These are phyloP conservation scores for Antitrichia curtipendula DNA, from an alignment of 225 moss, liverwort and hornwort species.

Conservation along the genomic window DNA sequence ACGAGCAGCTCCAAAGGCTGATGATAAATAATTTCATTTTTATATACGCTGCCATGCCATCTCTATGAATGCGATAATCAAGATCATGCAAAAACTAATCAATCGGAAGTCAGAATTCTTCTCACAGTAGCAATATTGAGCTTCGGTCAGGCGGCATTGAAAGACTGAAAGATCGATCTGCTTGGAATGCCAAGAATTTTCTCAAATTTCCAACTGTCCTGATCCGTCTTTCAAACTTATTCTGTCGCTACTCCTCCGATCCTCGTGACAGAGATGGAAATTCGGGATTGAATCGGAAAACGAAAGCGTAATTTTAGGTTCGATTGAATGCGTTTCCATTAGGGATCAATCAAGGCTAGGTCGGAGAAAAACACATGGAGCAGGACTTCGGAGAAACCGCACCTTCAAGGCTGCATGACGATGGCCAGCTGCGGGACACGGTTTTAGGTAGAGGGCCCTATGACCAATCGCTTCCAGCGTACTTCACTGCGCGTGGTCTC, in stretches of 20 bases:
- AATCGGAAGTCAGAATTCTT: background rate
- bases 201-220: background rate
- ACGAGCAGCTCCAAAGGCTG: background rate
- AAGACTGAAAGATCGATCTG: background rate
- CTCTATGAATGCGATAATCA: background rate
- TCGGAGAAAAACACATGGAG: background rate
- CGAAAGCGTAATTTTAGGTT: background rate
- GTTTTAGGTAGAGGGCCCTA: background rate
- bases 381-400: background rate
- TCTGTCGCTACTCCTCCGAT: background rate
- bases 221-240: background rate
- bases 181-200: background rate
- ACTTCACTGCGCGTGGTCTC: background rate
- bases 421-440: background rate
- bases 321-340: background rate
- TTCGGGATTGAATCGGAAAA: background rate
- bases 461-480: background rate
- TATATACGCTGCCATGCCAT: background rate
- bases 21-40: background rate
- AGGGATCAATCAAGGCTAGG: background rate
- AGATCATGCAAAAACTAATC: background rate
- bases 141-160: background rate
- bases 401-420: background rate
- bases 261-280: background rate
- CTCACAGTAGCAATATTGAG: too few relatives aligned